phyloP scores from a whole-genome alignment of 2,329 filamentous ascomycete species.

The Calonectria pseudoreteaudii region DNA sequence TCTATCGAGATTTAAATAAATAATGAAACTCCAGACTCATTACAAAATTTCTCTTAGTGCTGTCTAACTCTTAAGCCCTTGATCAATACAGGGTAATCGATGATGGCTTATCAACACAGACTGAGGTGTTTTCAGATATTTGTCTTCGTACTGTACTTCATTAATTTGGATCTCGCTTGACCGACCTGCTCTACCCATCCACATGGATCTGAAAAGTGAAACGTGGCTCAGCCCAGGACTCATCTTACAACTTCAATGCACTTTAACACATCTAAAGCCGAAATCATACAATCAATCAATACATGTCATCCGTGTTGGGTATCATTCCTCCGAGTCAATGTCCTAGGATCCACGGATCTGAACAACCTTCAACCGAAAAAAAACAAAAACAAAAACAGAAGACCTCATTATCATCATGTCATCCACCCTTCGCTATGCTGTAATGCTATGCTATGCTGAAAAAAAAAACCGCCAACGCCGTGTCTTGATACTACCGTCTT shows the following conservation, averaged over 20 bases:
- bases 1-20: too few relatives aligned
- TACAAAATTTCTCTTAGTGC: too few relatives aligned
- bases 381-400: not conserved
- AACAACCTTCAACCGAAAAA: conserved; percentile 13
- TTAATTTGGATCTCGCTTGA: not conserved
- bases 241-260: not conserved
- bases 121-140: not conserved
- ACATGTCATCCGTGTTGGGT: conserved; percentile 34
- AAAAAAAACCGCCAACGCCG: conserved; percentile 31
- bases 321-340: conserved; percentile 36
- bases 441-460: conserved; percentile 8
- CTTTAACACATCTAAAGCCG: not conserved
- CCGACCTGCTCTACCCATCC: not conserved
- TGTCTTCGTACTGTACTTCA: not conserved
- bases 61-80: not conserved
- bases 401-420: conserved; percentile 11
- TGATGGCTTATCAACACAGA: not conserved
- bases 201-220: not conserved
- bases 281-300: conserved; percentile 20
- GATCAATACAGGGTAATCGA: too few relatives aligned
- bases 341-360: conserved; percentile 9
- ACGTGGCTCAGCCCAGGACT: not conserved
- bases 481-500: not conserved
- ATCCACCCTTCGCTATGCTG: conserved; percentile 15
- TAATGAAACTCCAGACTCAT: too few relatives aligned